Evolutionary conservation across 148 eudicot genomes (phyloP), one percentile per base, ranked within the genome.

Genomic region (Chenopodium quinoa): DNA sequence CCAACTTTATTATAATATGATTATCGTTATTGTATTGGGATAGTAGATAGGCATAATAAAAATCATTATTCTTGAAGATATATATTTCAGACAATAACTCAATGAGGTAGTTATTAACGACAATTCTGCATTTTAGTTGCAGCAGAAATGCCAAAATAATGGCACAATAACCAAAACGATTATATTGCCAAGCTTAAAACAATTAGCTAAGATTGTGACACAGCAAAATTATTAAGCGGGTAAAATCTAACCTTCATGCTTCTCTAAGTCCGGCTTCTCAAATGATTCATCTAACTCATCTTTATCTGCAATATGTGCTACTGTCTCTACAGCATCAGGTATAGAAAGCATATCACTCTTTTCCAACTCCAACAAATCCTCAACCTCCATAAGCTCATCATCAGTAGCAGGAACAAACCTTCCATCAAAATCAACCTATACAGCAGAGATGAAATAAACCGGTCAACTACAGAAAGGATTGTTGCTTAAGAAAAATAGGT

Each of bases 341-440:
- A 82, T 79, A 83, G 88, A 73, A 71, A 66, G 82, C 62, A 79
- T 72, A 62, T 85, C 88, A 75, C 78, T 79, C 63, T 92, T 91
- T 40, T 87, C 92, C 73, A 87, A 85, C 70, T 87, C 92, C 74
- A 93, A 86, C 82, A 91, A 82, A 88, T 91, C 90, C 83, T 92
- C 95, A 79, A 92, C 99, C 82, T 88, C 93, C 89, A 91, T 83
- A 78, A 93, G 89, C 84, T 93, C 98, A 79, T 92, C 94, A 75
- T 92, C 93, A 31, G 97, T 93, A 52, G 93, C 97, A 80, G 98
- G 95, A 73, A 95, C 91, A 81, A 92, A 87, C 80, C 76, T 91
- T 78, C 92, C 98, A 86, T 89, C 90, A 79, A 87, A 89, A 81
- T 91, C 93, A 90, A 94, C 94, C 98, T 94, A 79, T 34, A 80